A percentile compares a stretch with the other conserved stretches of the same genome.
phyloP scores from a whole-genome alignment of 2,329 filamentous ascomycete genomes.

The Colletotrichum chrysophilum region DNA sequence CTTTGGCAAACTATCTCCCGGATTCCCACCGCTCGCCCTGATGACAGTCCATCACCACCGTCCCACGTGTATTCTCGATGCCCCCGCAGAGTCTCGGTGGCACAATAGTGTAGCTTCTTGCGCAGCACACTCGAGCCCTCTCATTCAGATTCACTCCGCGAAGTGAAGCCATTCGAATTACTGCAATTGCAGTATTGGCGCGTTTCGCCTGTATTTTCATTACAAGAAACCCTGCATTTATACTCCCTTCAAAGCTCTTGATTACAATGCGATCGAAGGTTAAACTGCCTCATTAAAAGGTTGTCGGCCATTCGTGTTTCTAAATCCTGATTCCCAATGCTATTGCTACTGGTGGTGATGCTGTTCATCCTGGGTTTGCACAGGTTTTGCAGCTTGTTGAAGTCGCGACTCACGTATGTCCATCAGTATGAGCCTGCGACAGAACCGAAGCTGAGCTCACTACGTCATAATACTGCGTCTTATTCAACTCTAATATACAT shows the following conservation, averaged over 20 bases:
- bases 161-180: too few relatives aligned
- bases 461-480: too few relatives aligned
- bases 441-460: background rate
- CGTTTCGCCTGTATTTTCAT: too few relatives aligned
- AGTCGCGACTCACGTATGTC: background rate
- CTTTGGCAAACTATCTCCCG: background rate
- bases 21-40: background rate
- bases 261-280: rapidly evolving
- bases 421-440: background rate
- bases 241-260: background rate
- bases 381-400: background rate
- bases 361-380: background rate
- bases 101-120: rapidly evolving
- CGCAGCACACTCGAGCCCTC: background rate
- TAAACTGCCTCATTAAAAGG: background rate
- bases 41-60: background rate
- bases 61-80: background rate
- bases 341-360: too few relatives aligned
- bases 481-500: background rate
- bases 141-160: rapidly evolving
- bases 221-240: too few relatives aligned
- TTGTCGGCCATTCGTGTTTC: background rate
- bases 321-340: background rate
- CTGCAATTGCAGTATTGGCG: too few relatives aligned
- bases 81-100: rapidly evolving